These are phyloP conservation scores for Byssothecium circinans DNA, from an alignment of 2,329 filamentous ascomycete species.

Conservation along the genomic window DNA sequence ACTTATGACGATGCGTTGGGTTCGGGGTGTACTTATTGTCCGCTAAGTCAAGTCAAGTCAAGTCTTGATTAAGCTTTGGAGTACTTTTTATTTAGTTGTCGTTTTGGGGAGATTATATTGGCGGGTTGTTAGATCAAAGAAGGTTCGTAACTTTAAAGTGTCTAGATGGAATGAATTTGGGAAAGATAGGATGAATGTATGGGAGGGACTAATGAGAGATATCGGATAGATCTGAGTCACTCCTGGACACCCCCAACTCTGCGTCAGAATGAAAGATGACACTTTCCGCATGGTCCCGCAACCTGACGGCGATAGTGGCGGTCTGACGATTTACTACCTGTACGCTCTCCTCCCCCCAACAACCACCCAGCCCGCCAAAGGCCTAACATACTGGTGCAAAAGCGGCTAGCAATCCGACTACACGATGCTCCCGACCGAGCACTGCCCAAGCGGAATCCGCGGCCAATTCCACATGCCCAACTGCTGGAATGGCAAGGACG, in stretches of 20 bases:
- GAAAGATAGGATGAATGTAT: neutral
- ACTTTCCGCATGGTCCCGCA: constrained; percentile 63
- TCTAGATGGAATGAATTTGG: too few species aligned
- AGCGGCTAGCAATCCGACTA: constrained; percentile 50
- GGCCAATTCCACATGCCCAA: constrained; percentile 72
- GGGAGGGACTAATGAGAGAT: neutral
- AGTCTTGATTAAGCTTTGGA: too few species aligned
- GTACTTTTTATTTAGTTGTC: neutral
- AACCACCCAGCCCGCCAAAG: constrained; percentile 46
- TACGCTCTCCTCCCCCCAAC: constrained; percentile 55
- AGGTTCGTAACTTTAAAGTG: neutral
- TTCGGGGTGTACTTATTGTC: constrained; percentile 66
- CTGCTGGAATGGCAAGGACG: constrained; percentile 67
- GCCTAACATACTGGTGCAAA: constrained; percentile 59
- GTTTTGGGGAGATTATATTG: neutral
- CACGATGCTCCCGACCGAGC: constrained; percentile 63
- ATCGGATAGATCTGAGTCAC: constrained; percentile 44
- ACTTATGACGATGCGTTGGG: constrained; percentile 64
- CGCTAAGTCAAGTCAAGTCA: constrained; percentile 51
- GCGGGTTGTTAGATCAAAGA: constrained; percentile 12
- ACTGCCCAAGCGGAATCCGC: constrained; percentile 63
- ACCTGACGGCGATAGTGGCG: constrained; percentile 54
- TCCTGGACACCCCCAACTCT: constrained; percentile 77
- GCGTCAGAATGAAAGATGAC: constrained; percentile 55
- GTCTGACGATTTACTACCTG: constrained; percentile 75